These are phyloP conservation scores for Lepraria neglecta DNA, from an alignment of 495 filamentous ascomycete genomes.

Conservation along the genomic window DNA sequence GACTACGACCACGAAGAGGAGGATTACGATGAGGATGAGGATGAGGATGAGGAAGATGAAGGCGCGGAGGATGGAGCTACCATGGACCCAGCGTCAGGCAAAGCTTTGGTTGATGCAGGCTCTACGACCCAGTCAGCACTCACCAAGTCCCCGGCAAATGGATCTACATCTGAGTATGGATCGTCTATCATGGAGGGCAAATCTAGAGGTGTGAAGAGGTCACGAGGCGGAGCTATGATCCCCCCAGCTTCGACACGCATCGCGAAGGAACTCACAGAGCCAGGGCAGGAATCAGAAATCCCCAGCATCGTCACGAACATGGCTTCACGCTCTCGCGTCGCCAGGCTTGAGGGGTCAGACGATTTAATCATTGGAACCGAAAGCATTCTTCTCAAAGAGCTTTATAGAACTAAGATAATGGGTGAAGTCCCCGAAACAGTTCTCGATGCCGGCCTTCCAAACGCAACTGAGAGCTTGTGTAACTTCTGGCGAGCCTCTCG, in stretches of 20 bases:
- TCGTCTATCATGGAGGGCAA: constrained; percentile 36
- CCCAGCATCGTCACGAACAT: constrained; percentile 46
- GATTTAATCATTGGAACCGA: constrained; percentile 54
- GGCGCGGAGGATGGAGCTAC: constrained; percentile 36
- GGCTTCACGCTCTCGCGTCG: constrained; percentile 41
- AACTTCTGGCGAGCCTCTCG: constrained; percentile 53
- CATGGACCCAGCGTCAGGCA: background rate
- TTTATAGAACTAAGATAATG: constrained; percentile 45
- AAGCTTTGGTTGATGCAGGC: background rate
- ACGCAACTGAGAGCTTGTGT: constrained; percentile 49
- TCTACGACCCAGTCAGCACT: background rate
- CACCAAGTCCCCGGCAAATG: background rate
- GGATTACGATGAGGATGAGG: constrained; percentile 22
- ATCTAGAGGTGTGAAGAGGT: constrained; percentile 40
- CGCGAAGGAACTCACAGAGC: constrained; percentile 30
- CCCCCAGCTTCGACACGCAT: constrained; percentile 40
- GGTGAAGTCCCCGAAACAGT: constrained; percentile 50
- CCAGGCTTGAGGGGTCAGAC: constrained; percentile 42
- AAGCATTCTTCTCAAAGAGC: constrained; percentile 34
- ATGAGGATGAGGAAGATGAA: constrained; percentile 30
- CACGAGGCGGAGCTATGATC: constrained; percentile 35
- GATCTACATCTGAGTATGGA: background rate
- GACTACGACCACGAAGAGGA: constrained; percentile 26
- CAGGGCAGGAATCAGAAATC: constrained; percentile 38
- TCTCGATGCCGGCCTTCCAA: constrained; percentile 49